These are phyloP conservation scores for Fusarium musae DNA, from an alignment of 2,329 filamentous ascomycete genomes.

Conservation along the genomic window DNA sequence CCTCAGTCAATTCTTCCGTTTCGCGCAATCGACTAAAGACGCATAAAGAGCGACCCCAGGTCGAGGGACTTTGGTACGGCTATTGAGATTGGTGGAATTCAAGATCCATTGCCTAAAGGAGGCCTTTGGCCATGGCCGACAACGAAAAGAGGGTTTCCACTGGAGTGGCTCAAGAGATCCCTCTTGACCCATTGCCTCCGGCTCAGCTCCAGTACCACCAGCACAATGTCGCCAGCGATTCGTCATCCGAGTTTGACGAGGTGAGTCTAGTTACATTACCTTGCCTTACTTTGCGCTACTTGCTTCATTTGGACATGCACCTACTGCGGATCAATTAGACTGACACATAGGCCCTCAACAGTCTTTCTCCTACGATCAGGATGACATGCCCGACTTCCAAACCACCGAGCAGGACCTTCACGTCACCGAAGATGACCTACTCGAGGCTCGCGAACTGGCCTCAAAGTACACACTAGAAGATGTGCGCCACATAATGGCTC, in stretches of 20 bases:
- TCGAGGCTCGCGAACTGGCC: conserved; percentile 58
- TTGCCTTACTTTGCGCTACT: conserved; percentile 8
- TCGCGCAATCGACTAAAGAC: conserved; percentile 11
- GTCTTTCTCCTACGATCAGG: conserved; percentile 54
- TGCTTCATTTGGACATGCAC: not conserved
- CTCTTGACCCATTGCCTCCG: conserved; percentile 29
- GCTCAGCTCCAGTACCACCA: conserved; percentile 25
- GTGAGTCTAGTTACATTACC: conserved; percentile 25
- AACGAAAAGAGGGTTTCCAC: conserved; percentile 45
- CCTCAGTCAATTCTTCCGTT: not conserved
- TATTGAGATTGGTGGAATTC: conserved; percentile 36
- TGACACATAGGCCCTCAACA: conserved; percentile 23
- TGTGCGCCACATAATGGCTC: conserved; percentile 55
- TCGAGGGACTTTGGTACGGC: conserved; percentile 7
- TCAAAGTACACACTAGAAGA: conserved; percentile 56
- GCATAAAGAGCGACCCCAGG: conserved; percentile 15
- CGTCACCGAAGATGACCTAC: conserved; percentile 58
- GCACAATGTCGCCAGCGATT: conserved; percentile 30
- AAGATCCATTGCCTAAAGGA: conserved; percentile 25
- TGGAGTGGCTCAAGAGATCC: conserved; percentile 31
- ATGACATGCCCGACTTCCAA: conserved; percentile 48
- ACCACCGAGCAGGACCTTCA: conserved; percentile 54
- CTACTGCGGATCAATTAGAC: not conserved
- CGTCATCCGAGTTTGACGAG: conserved; percentile 44
- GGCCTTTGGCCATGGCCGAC: conserved; percentile 47